These are phyloP conservation scores for Plasmodium relictum DNA, from an alignment of 169 alveolate genomes.

Conservation along the genomic window DNA sequence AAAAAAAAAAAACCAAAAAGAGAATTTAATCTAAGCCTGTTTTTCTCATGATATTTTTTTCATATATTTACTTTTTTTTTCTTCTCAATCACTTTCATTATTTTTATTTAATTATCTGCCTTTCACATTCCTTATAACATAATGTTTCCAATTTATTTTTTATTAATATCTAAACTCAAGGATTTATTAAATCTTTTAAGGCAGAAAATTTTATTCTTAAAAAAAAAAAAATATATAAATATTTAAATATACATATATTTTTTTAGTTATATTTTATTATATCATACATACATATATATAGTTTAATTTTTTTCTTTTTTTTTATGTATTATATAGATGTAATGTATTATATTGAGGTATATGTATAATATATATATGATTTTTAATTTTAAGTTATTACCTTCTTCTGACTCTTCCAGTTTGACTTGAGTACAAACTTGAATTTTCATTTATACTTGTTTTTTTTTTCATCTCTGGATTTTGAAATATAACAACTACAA, in stretches of 20 bases:
- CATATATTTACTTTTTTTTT: not conserved
- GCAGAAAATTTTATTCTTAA: constrained; percentile 74
- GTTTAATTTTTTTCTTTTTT: not conserved
- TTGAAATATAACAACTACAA: constrained; percentile 81
- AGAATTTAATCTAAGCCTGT: too few species aligned
- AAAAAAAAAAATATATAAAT: not conserved
- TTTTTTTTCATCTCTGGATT: constrained; percentile 69
- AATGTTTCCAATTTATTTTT: not conserved
- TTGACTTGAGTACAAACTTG: constrained; percentile 26
- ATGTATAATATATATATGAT: not conserved
- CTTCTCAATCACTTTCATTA: not conserved
- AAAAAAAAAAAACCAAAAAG: too few species aligned
- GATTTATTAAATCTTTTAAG: constrained; percentile 47
- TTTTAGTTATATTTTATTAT: not conserved
- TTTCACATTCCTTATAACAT: not conserved
- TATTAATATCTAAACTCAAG: not conserved
- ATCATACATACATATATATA: not conserved
- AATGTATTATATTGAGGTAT: not conserved
- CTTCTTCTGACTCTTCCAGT: constrained; percentile 55
- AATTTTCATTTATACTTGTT: constrained; percentile 10
- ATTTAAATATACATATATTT: not conserved
- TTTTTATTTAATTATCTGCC: not conserved
- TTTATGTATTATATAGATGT: not conserved
- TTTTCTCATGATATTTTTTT: too few species aligned
- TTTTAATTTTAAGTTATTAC: constrained; percentile 13